These are phyloP conservation scores for Citrus glauca DNA, from an alignment of 345 rosid species.

Conservation along the genomic window DNA sequence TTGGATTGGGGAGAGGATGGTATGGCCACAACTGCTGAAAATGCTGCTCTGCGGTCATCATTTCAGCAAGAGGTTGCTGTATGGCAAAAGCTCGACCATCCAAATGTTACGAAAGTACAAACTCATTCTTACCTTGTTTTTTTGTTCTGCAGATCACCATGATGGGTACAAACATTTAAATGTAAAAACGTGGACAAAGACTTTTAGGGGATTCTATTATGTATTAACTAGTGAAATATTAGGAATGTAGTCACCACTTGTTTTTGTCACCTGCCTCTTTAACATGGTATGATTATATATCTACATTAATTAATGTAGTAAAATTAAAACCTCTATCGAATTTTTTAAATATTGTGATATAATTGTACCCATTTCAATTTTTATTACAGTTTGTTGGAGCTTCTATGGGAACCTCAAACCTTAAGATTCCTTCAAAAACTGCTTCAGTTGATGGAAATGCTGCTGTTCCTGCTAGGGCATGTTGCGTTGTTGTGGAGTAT, in stretches of 20 bases:
- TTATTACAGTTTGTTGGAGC: constrained; percentile 80
- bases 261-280: neutral
- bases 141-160: neutral
- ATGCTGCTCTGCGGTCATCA: constrained; percentile 70
- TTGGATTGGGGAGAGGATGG: constrained; percentile 94
- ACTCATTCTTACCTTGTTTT: constrained; percentile 4
- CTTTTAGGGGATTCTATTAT: constrained; percentile 8
- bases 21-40: constrained; percentile 54
- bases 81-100: constrained; percentile 93
- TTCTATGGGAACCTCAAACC: constrained; percentile 87
- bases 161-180: neutral
- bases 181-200: neutral
- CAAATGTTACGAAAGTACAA: constrained; percentile 81
- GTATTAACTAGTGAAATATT: neutral
- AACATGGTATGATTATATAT: neutral
- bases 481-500: constrained; percentile 91
- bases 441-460: constrained; percentile 29
- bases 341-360: neutral
- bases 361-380: neutral
- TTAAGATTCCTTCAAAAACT: constrained; percentile 55
- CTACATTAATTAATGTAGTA: neutral
- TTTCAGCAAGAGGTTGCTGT: constrained; percentile 91
- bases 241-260: neutral
- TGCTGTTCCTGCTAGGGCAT: constrained; percentile 61
- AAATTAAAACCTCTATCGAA: neutral